Evolutionary conservation across 2,329 filamentous ascomycete species (phyloP).

Genomic region (Fusarium luffae): DNA sequence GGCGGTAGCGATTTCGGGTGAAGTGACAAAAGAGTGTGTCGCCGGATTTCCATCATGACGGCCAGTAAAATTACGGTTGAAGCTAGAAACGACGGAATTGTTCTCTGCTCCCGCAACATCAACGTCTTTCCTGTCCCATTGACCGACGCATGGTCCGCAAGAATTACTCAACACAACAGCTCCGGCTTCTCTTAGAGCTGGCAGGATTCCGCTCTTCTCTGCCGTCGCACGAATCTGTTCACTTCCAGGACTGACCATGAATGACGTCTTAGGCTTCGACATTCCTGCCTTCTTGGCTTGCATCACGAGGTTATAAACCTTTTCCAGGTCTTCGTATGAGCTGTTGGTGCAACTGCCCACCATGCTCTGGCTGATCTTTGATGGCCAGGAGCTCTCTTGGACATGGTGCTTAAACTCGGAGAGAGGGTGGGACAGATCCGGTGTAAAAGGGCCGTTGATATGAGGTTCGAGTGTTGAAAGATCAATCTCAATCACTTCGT

Average conservation of each 20-base stretch:
- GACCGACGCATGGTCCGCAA: constrained; percentile 68
- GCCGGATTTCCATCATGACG: constrained; percentile 54
- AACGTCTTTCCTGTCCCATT: constrained; percentile 89
- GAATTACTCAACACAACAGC: constrained; percentile 73
- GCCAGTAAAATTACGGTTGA: constrained; percentile 58
- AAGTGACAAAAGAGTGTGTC: constrained; percentile 73
- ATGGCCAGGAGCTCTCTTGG: constrained; percentile 92
- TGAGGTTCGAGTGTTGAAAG: constrained; percentile 89
- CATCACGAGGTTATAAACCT: constrained; percentile 80
- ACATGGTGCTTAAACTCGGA: constrained; percentile 96
- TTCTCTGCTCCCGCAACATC: constrained; percentile 71
- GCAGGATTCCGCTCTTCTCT: constrained; percentile 85
- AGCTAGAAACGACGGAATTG: constrained; percentile 89
- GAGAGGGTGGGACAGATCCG: constrained; percentile 95
- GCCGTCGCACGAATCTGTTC: constrained; percentile 97
- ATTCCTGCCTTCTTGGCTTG: constrained; percentile 88
- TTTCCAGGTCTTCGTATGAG: constrained; percentile 87
- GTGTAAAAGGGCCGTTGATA: constrained; percentile 98
- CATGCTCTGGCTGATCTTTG: constrained; percentile 90
- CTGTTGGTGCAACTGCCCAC: constrained; percentile 99
- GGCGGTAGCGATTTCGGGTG: constrained; percentile 94
- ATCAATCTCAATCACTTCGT: constrained; percentile 51
- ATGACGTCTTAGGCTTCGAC: constrained; percentile 89
- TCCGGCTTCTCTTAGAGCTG: constrained; percentile 95
- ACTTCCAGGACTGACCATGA: constrained; percentile 94